Conservation (phyloP, 202 grass and related monocot species). For the Miscanthus sacchariflorus region DNA sequence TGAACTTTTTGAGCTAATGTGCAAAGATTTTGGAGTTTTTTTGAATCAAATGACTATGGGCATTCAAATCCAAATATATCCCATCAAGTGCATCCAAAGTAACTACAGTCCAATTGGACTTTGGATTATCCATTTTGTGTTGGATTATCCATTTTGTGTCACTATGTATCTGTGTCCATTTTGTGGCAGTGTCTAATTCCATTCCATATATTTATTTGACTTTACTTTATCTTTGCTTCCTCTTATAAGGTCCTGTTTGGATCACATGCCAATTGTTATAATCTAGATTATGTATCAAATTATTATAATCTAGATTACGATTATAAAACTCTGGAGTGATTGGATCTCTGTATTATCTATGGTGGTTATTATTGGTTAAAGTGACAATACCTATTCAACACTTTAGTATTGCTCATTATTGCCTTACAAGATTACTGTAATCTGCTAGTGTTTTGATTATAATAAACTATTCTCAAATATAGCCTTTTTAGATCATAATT, state of each 20-base stretch:
- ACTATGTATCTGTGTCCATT: not conserved
- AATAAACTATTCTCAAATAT: not conserved
- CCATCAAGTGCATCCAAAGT: too few relatives aligned
- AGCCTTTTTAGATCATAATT: not conserved
- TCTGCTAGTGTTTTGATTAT: not conserved
- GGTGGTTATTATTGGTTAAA: not conserved
- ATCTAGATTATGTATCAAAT: not conserved
- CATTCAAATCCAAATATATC: too few relatives aligned
- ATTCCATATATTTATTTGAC: not conserved
- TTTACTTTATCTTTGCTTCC: not conserved
- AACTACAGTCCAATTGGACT: too few relatives aligned
- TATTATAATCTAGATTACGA: not conserved
- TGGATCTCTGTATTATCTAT: not conserved
- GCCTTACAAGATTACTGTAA: not conserved
- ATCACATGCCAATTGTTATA: too few relatives aligned
- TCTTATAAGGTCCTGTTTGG: not conserved
- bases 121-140: too few relatives aligned
- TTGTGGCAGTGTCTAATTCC: not conserved
- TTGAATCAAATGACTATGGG: too few relatives aligned
- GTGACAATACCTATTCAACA: not conserved
- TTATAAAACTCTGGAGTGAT: not conserved
- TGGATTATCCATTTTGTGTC: not conserved
- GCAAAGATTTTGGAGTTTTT: too few relatives aligned
- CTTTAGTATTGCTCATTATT: not conserved
- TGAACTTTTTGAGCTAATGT: too few relatives aligned